phyloP scores from a whole-genome alignment of 2,329 filamentous ascomycete genomes.

The Neobulgaria alba region DNA sequence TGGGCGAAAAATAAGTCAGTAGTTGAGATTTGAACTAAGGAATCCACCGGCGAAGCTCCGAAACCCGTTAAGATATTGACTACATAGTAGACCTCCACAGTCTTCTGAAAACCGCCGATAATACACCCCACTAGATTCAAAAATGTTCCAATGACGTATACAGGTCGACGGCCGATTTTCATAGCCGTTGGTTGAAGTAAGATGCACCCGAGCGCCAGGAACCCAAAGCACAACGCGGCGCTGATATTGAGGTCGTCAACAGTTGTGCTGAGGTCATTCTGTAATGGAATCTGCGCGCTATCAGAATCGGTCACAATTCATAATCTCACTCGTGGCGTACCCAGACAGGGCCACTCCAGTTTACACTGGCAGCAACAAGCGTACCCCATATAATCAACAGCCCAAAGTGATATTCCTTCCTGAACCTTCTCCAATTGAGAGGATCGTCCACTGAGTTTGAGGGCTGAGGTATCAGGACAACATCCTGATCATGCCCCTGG shows the following conservation, averaged over 20 bases:
- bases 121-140: slow-evolving; percentile 10
- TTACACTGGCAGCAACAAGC: slow-evolving; percentile 9
- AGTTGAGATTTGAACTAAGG: slow-evolving; percentile 11
- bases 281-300: too few relatives aligned
- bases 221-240: slow-evolving; percentile 8
- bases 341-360: slow-evolving; percentile 13
- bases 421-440: slow-evolving; percentile 6
- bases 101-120: slow-evolving; percentile 7
- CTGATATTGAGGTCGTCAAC: slow-evolving; percentile 9
- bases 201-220: slow-evolving; percentile 10
- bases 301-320: background rate
- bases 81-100: slow-evolving; percentile 8
- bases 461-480: slow-evolving; percentile 11
- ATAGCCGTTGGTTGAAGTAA: slow-evolving; percentile 12
- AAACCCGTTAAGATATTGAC: slow-evolving; percentile 12
- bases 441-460: slow-evolving; percentile 11
- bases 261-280: slow-evolving; percentile 8
- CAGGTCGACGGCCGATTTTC: slow-evolving; percentile 13
- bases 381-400: slow-evolving; percentile 9
- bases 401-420: slow-evolving; percentile 13
- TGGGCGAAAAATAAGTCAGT: slow-evolving; percentile 13
- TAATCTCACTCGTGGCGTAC: too few relatives aligned
- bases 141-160: slow-evolving; percentile 11
- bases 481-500: background rate
- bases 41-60: slow-evolving; percentile 11